Evolutionary conservation across 495 filamentous ascomycete genomes (phyloP).

Genomic region (Aspergillus avenaceus): DNA sequence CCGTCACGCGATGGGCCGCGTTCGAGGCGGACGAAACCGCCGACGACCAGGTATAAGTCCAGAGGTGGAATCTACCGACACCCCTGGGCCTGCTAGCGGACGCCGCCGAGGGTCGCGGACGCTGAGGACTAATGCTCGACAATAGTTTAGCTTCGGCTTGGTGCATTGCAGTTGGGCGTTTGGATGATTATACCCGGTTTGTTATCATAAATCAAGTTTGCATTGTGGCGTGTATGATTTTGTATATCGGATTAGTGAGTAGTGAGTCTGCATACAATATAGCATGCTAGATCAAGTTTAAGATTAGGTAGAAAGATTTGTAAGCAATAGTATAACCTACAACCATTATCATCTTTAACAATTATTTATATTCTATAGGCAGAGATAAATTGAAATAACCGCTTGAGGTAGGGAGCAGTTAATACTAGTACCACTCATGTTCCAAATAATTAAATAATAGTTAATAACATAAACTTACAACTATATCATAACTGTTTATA

Average conservation of each 20-base stretch:
- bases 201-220: neutral
- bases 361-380: too few relatives aligned
- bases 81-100: conserved; percentile 11
- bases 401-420: too few relatives aligned
- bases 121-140: conserved; percentile 23
- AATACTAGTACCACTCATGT: too few relatives aligned
- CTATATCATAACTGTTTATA: too few relatives aligned
- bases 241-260: neutral
- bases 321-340: too few relatives aligned
- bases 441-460: too few relatives aligned
- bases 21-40: conserved; percentile 26
- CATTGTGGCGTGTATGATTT: neutral
- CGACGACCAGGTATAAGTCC: conserved; percentile 15
- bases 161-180: conserved; percentile 8
- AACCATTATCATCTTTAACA: too few relatives aligned
- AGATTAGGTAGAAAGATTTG: too few relatives aligned
- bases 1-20: conserved; percentile 30
- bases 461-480: too few relatives aligned
- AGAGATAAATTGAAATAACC: too few relatives aligned
- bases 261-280: too few relatives aligned
- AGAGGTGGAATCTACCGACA: conserved; percentile 20
- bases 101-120: conserved; percentile 20
- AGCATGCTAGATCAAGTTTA: too few relatives aligned
- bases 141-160: neutral
- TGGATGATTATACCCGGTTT: neutral